Evolutionary conservation across 805 yeast genomes (phyloP), one percentile per base, ranked within the genome.

Genomic region (Babjeviella inositovora): DNA sequence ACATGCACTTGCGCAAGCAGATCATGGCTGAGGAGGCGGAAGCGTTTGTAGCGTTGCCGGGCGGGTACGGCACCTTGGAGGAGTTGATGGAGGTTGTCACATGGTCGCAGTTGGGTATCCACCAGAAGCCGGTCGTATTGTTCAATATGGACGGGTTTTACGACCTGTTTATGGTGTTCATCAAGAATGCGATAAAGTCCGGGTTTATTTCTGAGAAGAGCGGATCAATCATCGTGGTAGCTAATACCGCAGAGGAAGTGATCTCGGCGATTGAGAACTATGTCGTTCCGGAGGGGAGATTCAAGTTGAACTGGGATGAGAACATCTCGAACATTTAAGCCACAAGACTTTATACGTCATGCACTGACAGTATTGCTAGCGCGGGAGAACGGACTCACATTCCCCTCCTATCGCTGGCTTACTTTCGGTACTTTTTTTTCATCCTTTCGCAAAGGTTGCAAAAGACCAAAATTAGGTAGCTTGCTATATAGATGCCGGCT

Each of bases 81-180:
- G 94, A 82, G 50, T 57, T 82, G 31, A 71, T 81, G 73, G 94
- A 82, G 53, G 75, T 80, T 26, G 75, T 76, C 28, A 82, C 94
- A 4, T 82, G 94, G 94, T 69, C 71, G 23, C 94, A 82, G 54
- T 58, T 82, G 37, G 90, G 85, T 16, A 81, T 82, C 33, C 94
- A 82, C 46, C 52, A 58, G 31, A 75, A 75, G 45, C 93, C 94
- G 14, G 69, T 82, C 37, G 72, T 82, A 9, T 40, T 82, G 19
- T 71, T 70, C 50, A 82, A 82, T 47, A 60, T 74, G 25, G 60
- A 75, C 46, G 94, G 93, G 0, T 82, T 77, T 44, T 82, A 65
- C 45, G 82, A 81, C 43, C 66, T 64, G 17, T 58, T 81, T 27
- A 46, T 81, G 33, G 49, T 43, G 23, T 81, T 80, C 35, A 51